Conservation (phyloP, 371 early-diverging fungal species). For the Mortierella sp. region DNA sequence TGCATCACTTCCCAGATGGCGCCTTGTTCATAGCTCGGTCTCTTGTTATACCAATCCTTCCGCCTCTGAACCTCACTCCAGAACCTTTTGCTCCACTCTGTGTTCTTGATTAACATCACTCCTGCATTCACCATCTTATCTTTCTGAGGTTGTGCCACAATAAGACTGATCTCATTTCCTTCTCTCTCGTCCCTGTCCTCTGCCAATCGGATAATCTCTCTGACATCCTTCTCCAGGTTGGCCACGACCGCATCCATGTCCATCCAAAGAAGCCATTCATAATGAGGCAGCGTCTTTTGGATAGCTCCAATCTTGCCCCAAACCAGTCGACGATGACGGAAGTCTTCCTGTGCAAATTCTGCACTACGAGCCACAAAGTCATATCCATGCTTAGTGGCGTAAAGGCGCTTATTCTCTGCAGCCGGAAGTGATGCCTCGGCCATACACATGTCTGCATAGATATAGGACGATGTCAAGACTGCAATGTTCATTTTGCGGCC, state of each 20-base stretch:
- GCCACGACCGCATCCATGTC: constrained; percentile 76
- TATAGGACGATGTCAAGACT: constrained; percentile 68
- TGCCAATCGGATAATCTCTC: constrained; percentile 51
- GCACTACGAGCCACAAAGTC: constrained; percentile 68
- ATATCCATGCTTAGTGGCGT: constrained; percentile 67
- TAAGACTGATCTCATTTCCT: constrained; percentile 58
- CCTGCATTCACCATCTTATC: constrained; percentile 72
- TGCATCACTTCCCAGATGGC: constrained; percentile 73
- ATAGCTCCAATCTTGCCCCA: constrained; percentile 75
- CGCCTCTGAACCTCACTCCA: constrained; percentile 62
- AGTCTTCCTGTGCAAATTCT: constrained; percentile 71
- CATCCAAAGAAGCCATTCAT: constrained; percentile 77
- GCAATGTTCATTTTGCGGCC: constrained; percentile 54
- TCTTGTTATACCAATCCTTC: constrained; percentile 58
- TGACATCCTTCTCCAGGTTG: constrained; percentile 58
- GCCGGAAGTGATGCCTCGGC: constrained; percentile 64
- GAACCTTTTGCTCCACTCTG: constrained; percentile 67
- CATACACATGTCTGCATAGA: constrained; percentile 71
- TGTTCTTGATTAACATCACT: constrained; percentile 71
- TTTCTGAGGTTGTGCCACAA: constrained; percentile 60
- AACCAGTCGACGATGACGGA: constrained; percentile 61
- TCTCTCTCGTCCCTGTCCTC: constrained; percentile 47
- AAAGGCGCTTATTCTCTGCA: constrained; percentile 68
- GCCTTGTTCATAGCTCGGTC: constrained; percentile 66
- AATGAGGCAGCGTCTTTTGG: constrained; percentile 70